Percentiles rank a stretch among this genome's conserved stretches.
Conservation (phyloP, 179 eudicot genomes). For the Amaranthus tricolor region DNA sequence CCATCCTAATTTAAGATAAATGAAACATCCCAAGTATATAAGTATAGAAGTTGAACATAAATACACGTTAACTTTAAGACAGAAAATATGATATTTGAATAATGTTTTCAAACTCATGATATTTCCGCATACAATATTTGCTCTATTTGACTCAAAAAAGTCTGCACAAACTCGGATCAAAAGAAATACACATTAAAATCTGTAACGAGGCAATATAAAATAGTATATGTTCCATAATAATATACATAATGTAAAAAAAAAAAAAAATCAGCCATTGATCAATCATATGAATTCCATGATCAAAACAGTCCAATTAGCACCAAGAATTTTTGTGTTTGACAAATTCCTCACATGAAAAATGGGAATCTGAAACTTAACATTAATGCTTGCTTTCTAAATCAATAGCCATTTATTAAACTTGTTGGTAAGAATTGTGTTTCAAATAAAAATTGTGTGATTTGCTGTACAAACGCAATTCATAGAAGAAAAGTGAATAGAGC, state of each 20-base stretch:
- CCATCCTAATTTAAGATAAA: too few species aligned
- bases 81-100: too few species aligned
- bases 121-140: too few species aligned
- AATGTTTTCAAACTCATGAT: too few species aligned
- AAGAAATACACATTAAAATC: background rate
- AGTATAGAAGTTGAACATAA: too few species aligned
- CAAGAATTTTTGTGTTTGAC: slow-evolving; percentile 11
- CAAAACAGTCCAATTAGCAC: slow-evolving; percentile 19
- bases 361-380: background rate
- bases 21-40: too few species aligned
- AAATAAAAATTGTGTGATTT: slow-evolving; percentile 15
- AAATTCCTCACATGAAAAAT: background rate
- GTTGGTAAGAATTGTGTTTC: slow-evolving; percentile 8
- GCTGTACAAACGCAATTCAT: slow-evolving; percentile 39
- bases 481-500: slow-evolving; percentile 71
- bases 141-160: too few species aligned
- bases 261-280: slow-evolving; percentile 21
- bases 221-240: background rate
- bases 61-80: too few species aligned
- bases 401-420: background rate
- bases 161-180: too few species aligned
- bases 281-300: slow-evolving; percentile 26
- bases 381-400: background rate
- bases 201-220: background rate
- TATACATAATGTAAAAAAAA: slow-evolving; percentile 9